Conservation (phyloP, 345 rosid species). For the Excoecaria cochinchinensis region DNA sequence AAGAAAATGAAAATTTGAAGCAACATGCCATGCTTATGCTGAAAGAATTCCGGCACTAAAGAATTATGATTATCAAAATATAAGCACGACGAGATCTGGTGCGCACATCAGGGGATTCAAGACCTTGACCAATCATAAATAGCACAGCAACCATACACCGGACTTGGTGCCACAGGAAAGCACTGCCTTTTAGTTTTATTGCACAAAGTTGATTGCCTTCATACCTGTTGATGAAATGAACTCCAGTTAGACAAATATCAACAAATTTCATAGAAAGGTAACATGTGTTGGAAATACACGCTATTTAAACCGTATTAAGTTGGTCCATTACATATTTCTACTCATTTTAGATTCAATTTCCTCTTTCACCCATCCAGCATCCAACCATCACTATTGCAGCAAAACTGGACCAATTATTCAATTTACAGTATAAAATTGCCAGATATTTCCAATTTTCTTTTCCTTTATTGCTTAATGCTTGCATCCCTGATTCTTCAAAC, state of each 20-base stretch:
- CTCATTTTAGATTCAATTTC: background rate
- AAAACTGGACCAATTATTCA: background rate
- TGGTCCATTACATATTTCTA: background rate
- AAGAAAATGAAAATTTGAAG: background rate
- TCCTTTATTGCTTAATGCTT: background rate
- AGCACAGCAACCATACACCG: conserved; percentile 90
- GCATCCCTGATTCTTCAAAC: background rate
- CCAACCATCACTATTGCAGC: background rate
- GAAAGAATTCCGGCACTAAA: conserved; percentile 4
- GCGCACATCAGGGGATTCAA: conserved; percentile 77
- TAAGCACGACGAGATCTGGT: conserved; percentile 14
- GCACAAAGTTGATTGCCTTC: conserved; percentile 64
- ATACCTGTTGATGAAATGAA: conserved; percentile 43
- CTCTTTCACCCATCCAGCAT: conserved; percentile 4
- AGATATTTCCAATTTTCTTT: background rate
- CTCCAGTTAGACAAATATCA: conserved; percentile 4
- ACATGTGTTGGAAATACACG: background rate
- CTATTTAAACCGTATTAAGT: background rate
- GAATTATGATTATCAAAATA: conserved; percentile 11
- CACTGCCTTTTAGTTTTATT: conserved; percentile 76
- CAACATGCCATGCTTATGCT: background rate
- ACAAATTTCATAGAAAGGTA: background rate
- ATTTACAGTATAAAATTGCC: background rate
- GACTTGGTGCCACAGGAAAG: conserved; percentile 95
- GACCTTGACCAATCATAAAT: conserved; percentile 88